phyloP scores from a whole-genome alignment of 192 early-diverging fungal species.

The Physocladia obscura region DNA sequence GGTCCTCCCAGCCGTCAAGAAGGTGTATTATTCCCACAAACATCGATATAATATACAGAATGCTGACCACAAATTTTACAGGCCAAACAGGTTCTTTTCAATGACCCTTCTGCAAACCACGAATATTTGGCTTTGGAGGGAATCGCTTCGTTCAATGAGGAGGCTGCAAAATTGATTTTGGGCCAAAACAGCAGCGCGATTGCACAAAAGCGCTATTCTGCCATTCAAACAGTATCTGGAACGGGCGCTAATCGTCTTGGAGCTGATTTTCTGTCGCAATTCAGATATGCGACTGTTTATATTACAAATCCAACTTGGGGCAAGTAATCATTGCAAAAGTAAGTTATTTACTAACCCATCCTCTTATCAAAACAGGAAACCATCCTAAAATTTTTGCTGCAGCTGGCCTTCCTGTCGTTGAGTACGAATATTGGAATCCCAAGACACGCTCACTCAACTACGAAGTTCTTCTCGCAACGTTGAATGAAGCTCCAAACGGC shows the following conservation, averaged over 20 bases:
- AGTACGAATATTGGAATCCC: slow-evolving; percentile 92
- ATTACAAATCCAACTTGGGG: slow-evolving; percentile 97
- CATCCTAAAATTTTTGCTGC: slow-evolving; percentile 86
- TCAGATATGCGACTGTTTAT: slow-evolving; percentile 68
- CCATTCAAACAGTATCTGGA: slow-evolving; percentile 91
- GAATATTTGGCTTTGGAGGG: slow-evolving; percentile 93
- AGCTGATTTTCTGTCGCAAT: slow-evolving; percentile 77
- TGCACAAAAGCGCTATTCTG: slow-evolving; percentile 58
- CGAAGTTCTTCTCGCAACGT: slow-evolving; percentile 68
- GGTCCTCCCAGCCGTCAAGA: slow-evolving; percentile 91
- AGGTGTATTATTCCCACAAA: slow-evolving; percentile 50
- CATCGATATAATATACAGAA: background rate
- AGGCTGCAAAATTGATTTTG: slow-evolving; percentile 76
- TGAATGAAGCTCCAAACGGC: slow-evolving; percentile 69
- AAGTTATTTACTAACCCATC: background rate
- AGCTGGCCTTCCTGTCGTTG: slow-evolving; percentile 75
- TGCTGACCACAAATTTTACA: background rate
- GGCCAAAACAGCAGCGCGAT: slow-evolving; percentile 73
- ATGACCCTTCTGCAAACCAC: slow-evolving; percentile 76
- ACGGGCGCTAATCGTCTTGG: slow-evolving; percentile 87
- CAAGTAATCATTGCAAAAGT: slow-evolving; percentile 29
- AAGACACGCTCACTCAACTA: slow-evolving; percentile 76
- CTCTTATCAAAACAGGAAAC: slow-evolving; percentile 52
- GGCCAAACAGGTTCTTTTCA: slow-evolving; percentile 75
- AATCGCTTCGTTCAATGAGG: slow-evolving; percentile 70